Percentiles rank a stretch among this genome's conserved stretches.
Conservation (phyloP, 441 rosid genomes). For the Jatropha podagrica region DNA sequence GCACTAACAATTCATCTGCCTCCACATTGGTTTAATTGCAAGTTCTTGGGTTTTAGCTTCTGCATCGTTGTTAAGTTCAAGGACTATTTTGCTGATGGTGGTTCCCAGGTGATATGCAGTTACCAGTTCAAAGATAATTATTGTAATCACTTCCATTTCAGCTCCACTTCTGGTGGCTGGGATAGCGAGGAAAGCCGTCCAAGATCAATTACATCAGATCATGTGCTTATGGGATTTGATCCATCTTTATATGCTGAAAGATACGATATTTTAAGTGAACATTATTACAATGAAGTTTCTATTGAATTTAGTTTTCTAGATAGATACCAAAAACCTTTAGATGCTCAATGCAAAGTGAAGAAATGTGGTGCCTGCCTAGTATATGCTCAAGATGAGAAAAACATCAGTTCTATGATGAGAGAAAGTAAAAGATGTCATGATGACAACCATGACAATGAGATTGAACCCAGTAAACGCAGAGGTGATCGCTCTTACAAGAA, state of each 20-base stretch:
- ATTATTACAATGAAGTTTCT: not conserved
- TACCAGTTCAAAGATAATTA: constrained; percentile 12
- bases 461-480: no score
- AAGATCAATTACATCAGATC: not conserved
- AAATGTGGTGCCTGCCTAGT: constrained; percentile 10
- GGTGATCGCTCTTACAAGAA: no score
- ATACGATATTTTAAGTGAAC: not conserved
- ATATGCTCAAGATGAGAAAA: not conserved
- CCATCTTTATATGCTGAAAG: not conserved
- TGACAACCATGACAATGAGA: no score
- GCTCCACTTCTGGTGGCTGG: not conserved
- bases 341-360: not conserved
- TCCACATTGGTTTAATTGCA: not conserved
- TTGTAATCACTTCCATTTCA: not conserved
- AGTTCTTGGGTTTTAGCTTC: constrained; percentile 12
- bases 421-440: no score
- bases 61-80: constrained; percentile 16
- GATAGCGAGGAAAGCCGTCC: not conserved
- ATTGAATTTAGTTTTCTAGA: not conserved
- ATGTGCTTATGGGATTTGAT: not conserved
- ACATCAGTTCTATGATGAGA: not conserved
- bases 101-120: not conserved
- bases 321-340: not conserved
- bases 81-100: not conserved
- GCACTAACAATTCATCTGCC: constrained; percentile 21